A percentile compares a stretch with the other conserved stretches of the same genome.
phyloP scores from a whole-genome alignment of 2,329 filamentous ascomycete species.

The Phaeosphaeria sp. region DNA sequence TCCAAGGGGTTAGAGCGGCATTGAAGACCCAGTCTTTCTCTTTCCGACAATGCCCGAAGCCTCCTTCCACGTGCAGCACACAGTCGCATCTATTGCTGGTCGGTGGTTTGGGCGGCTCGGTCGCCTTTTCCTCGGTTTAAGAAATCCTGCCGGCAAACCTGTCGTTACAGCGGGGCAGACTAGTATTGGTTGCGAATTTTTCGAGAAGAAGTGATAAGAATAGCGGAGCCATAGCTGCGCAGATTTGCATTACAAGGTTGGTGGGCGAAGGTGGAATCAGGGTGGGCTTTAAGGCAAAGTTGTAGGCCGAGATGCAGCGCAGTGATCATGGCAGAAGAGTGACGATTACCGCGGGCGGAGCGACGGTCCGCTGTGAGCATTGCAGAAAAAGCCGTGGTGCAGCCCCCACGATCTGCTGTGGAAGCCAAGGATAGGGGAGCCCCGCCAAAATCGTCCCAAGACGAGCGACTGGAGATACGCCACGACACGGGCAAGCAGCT shows the following conservation, averaged over 20 bases:
- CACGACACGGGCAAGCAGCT: slow-evolving; percentile 26
- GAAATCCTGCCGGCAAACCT: slow-evolving; percentile 14
- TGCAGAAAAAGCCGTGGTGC: slow-evolving; percentile 7
- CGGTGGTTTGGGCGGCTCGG: slow-evolving; percentile 29
- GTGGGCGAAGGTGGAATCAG: neutral
- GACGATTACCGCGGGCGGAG: neutral
- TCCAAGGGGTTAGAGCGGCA: slow-evolving; percentile 26
- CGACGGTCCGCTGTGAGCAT: slow-evolving; percentile 23
- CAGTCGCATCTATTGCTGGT: slow-evolving; percentile 21
- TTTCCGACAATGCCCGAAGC: slow-evolving; percentile 31
- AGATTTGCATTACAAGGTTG: slow-evolving; percentile 7
- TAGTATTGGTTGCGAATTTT: slow-evolving; percentile 27
- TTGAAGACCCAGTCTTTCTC: slow-evolving; percentile 19
- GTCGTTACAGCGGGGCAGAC: slow-evolving; percentile 30
- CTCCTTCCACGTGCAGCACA: slow-evolving; percentile 20
- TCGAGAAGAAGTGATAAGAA: slow-evolving; percentile 34
- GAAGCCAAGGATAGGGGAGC: slow-evolving; percentile 30
- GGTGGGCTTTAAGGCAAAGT: neutral
- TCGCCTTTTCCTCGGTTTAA: slow-evolving; percentile 33
- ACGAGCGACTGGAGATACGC: slow-evolving; percentile 27
- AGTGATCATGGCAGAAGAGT: slow-evolving; percentile 4
- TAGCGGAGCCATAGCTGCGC: slow-evolving; percentile 26
- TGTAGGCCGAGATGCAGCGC: neutral
- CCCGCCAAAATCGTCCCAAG: slow-evolving; percentile 21
- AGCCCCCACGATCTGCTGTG: slow-evolving; percentile 32